Base-by-base conservation (phyloP, 2,329 filamentous ascomycete species). In the Fusarium sp. region DNA sequence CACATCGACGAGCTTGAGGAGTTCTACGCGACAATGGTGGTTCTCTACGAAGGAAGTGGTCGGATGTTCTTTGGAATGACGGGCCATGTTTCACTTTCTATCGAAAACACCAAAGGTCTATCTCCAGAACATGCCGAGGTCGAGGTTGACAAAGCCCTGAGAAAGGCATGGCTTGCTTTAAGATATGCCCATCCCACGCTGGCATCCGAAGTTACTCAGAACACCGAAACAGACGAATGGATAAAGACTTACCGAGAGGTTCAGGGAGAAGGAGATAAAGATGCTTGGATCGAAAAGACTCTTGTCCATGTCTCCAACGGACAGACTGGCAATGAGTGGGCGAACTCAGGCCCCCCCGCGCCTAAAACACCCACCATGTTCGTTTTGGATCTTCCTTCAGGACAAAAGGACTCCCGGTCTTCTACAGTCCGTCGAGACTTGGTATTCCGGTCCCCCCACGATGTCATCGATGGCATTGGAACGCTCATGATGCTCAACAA, bases 31-130 rank as follows among this genome's bases (percentile, higher is more conserved):
- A 64, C 74, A 1, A 58, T 80, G 9, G 71, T 71, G 0, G 74
- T 72, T 10, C 60, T 68, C 0, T 79, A 75, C 35, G 68, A 76
- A 24, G 76, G 70, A 1, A 79, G 70, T 28, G 76, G 76, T 0
- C 76, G 77, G 1, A 75, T 72, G 48, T 78, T 74, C 58, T 81
- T 80, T 45, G 75, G 74, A 3, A 79, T 82, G 5, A 79, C 79
- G 0, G 78, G 76, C 0, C 74, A 75, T 15, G 40, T 79, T 2
- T 76, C 76, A 1, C 39, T 78, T 0, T 61, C 54, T 0, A 46
- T 74, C 3, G 22, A 53, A 0, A n/a, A 52, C 0, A 36, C 58
- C 3, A 10, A 49, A 1, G n/a, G 39, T 0, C 6, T 60, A 0
- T n/a, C 56, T 1, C 6, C 47, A 3, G 11, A 19, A 2, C 41